Evolutionary conservation across 108 stramenopile species (phyloP).

Genomic region (Thalassiosira profunda): DNA sequence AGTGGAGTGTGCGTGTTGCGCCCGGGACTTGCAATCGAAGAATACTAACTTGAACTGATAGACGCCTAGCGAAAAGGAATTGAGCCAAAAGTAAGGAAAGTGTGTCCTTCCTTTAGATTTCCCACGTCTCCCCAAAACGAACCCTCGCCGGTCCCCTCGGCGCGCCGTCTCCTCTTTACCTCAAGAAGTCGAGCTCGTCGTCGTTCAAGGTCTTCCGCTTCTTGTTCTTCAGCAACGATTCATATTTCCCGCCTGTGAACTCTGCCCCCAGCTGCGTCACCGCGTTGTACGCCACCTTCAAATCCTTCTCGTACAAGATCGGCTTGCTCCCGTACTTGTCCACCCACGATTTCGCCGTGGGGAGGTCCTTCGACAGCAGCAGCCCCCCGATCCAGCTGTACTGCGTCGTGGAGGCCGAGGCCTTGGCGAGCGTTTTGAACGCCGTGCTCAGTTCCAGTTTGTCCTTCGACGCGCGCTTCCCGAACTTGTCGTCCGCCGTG

Average conservation of each 20-base stretch:
- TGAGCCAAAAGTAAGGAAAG: too few relatives aligned
- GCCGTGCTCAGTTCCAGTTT: conserved; percentile 66
- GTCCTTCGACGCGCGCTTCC: conserved; percentile 55
- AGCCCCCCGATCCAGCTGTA: conserved; percentile 41
- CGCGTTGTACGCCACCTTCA: conserved; percentile 75
- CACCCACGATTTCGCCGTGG: conserved; percentile 76
- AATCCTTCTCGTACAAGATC: conserved; percentile 80
- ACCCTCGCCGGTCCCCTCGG: too few relatives aligned
- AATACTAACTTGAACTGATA: too few relatives aligned
- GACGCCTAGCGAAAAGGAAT: too few relatives aligned
- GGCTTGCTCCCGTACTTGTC: conserved; percentile 79
- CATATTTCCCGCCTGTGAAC: conserved; percentile 91
- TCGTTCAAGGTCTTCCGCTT: conserved; percentile 80
- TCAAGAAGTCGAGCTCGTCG: conserved; percentile 75
- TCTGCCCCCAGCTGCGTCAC: conserved; percentile 86
- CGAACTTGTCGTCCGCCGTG: conserved; percentile 76
- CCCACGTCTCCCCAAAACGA: too few relatives aligned
- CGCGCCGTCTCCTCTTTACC: too few relatives aligned
- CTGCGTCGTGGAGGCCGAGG: conserved; percentile 21
- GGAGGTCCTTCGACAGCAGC: conserved; percentile 53
- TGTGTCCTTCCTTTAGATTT: too few relatives aligned
- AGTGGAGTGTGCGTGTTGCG: too few relatives aligned
- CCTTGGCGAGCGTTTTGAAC: conserved; percentile 63
- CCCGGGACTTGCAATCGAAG: too few relatives aligned
- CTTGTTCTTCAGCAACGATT: conserved; percentile 83